Base-by-base conservation (phyloP, 2,329 filamentous ascomycete species). In the Ascomycota sp. region DNA sequence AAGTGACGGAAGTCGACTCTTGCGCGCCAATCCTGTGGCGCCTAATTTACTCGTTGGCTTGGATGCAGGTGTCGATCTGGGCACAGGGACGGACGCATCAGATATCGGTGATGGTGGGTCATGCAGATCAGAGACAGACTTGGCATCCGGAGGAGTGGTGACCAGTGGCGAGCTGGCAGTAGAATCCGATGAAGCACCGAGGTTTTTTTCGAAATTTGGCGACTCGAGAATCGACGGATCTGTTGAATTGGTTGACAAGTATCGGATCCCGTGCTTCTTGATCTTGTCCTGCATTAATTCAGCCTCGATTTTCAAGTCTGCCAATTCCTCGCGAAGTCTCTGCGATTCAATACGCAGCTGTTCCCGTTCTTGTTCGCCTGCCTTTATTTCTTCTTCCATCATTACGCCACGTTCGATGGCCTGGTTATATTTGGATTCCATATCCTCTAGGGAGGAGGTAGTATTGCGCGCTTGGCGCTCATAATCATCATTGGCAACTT, bases 401-500 rank as follows among this genome's bases (percentile, higher is more conserved):
- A 98, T 71, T 19, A 98, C 89, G 8, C 68, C 74, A 31, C 86
- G 67, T 56, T 98, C 89, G 41, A 98, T 91, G 4, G 85, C 72
- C 33, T 91, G 70, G 50, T 94, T 95, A 54, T 89, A 94, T 54
- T 95, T 98, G 37, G 79, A 86, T 55, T 98, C 89, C 52, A 98
- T 64, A 47, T 98, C 89, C 55, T 98, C 89, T 36, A 95, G 69
- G 30, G 86, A 94, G 27, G 85, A 94, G 23, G 82, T 85, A 20
- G 86, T 94, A 53, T 94, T 89, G 42, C 89, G 75, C 40, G 89
- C 86, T 57, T 95, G 86, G 40, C 83, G 75, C 59, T 98, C 89
- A 48, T 86, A 94, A 53, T 98, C 89, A 61, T 98, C 89, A 56
- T 95, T 98, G 49, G 80, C 82, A 32, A 98, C 89, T 55, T 98